Conservation (phyloP, 2,329 filamentous ascomycete genomes). For the Juglanconis oblonga region DNA sequence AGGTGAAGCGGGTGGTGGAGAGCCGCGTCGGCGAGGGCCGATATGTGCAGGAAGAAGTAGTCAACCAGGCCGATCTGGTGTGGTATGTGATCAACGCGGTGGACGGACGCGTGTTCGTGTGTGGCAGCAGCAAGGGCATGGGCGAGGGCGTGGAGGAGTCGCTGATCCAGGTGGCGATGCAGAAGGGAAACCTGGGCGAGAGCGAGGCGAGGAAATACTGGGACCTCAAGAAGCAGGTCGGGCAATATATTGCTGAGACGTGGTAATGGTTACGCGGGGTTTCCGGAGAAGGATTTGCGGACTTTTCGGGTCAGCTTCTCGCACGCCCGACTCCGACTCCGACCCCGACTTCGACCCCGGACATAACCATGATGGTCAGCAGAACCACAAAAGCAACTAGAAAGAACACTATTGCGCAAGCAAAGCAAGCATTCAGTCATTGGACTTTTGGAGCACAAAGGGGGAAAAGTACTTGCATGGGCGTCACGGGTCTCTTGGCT, state of each 20-base stretch:
- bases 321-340: not conserved
- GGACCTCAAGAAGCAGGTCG: conserved; percentile 84
- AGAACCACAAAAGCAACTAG: not conserved
- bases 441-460: not conserved
- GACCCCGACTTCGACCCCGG: not conserved
- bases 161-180: conserved; percentile 85
- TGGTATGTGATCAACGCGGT: conserved; percentile 97
- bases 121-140: conserved; percentile 94
- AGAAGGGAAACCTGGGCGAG: conserved; percentile 80
- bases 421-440: conserved; percentile 2
- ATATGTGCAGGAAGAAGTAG: conserved; percentile 96
- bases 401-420: not conserved
- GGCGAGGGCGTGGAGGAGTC: conserved; percentile 91
- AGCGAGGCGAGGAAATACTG: conserved; percentile 86
- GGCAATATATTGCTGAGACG: conserved; percentile 90
- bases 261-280: conserved; percentile 42
- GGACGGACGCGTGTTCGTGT: conserved; percentile 96
- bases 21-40: conserved; percentile 73
- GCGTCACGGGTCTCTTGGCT: not conserved
- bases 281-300: too few species aligned
- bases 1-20: conserved; percentile 79
- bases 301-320: not conserved
- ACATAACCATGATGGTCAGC: not conserved
- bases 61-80: conserved; percentile 88
- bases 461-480: not conserved